Evolutionary conservation across 208 protist species (phyloP).

Genomic region (Acanthamoeba polyphaga): DNA sequence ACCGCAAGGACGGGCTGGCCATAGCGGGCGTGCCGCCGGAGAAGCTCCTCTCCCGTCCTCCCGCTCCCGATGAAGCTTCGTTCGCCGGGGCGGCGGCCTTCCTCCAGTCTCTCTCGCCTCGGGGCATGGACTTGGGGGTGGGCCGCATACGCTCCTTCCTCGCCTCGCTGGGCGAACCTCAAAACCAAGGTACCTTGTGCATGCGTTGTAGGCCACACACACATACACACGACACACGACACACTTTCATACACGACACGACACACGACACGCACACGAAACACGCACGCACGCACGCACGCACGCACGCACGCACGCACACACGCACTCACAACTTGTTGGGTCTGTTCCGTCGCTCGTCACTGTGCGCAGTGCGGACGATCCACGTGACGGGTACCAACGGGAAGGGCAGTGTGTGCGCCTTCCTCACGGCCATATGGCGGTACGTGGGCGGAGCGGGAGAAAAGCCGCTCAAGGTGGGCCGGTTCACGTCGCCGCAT

Average conservation of each 20-base stretch:
- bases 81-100: neutral
- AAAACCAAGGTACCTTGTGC: neutral
- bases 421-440: slow-evolving; percentile 15
- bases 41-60: neutral
- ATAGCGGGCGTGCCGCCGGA: neutral
- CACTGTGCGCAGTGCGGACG: neutral
- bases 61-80: no score
- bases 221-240: neutral
- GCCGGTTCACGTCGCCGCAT: slow-evolving; percentile 51
- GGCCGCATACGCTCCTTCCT: neutral
- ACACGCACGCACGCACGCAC: no score
- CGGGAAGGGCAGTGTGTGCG: slow-evolving; percentile 64
- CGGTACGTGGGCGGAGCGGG: neutral
- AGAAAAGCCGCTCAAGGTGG: neutral
- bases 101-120: neutral
- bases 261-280: no score
- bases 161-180: neutral
- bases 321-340: no score
- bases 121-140: slow-evolving; percentile 46
- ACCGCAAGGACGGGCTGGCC: neutral
- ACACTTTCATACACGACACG: no score
- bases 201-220: no score
- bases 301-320: no score
- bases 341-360: no score
- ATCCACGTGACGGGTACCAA: slow-evolving; percentile 33